Evolutionary conservation across 257 asterid species (phyloP).

Genomic region (Haberlea rhodopensis): DNA sequence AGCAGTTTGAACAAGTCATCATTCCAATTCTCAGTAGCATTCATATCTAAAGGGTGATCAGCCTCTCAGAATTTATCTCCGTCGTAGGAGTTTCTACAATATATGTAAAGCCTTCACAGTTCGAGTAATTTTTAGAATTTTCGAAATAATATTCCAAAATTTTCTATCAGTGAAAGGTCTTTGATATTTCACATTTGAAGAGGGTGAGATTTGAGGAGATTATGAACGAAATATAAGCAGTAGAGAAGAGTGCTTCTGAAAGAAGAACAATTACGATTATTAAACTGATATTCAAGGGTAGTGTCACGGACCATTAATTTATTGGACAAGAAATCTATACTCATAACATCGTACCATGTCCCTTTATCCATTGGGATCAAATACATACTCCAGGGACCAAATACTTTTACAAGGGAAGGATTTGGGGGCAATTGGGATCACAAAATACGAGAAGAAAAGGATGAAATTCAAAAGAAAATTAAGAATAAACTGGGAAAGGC

Average conservation of each 20-base stretch:
- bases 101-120: conserved; percentile 12
- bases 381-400: conserved; percentile 30
- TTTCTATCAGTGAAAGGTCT: no score
- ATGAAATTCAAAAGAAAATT: no score
- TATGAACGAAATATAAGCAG: conserved; percentile 17
- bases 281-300: no score
- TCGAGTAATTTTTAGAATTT: not conserved
- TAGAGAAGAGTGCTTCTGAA: no score
- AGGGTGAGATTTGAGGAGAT: conserved; percentile 27
- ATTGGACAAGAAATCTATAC: not conserved
- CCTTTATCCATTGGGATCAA: not conserved
- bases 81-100: conserved; percentile 13
- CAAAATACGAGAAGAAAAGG: conserved; percentile 11
- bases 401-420: conserved; percentile 34
- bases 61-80: not conserved
- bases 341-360: not conserved
- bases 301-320: not conserved
- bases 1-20: not conserved
- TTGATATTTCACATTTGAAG: conserved; percentile 36
- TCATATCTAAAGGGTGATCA: no score
- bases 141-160: no score
- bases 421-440: conserved; percentile 25
- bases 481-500: no score
- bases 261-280: no score
- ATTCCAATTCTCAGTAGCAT: conserved; percentile 1